These are phyloP conservation scores for Jacaranda mimosifolia DNA, from an alignment of 257 asterid species.

Conservation along the genomic window DNA sequence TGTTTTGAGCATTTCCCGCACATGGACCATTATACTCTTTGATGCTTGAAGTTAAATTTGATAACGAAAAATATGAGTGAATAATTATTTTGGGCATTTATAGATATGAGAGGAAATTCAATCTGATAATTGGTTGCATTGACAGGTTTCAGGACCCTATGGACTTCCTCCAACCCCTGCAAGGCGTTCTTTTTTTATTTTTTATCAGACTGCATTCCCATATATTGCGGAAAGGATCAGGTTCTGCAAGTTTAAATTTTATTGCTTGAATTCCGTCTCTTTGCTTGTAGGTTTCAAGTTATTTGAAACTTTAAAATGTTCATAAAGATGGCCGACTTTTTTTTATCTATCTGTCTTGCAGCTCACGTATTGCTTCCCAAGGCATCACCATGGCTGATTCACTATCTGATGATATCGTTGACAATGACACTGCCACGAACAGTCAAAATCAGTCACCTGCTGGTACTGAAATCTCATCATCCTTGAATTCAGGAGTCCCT, in stretches of 20 bases:
- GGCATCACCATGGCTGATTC: conserved; percentile 77
- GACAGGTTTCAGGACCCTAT: conserved; percentile 85
- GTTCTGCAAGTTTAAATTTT: conserved; percentile 42
- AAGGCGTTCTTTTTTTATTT: conserved; percentile 86
- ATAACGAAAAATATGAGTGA: conserved; percentile 6
- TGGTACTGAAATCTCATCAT: conserved; percentile 49
- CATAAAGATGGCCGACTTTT: not conserved
- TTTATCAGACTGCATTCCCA: conserved; percentile 93
- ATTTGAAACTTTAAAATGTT: not conserved
- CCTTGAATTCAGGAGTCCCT: conserved; percentile 45
- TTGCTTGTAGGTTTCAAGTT: conserved; percentile 20
- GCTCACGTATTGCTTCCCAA: conserved; percentile 89
- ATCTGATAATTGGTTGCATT: conserved; percentile 30
- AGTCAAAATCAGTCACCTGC: conserved; percentile 53
- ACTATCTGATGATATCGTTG: conserved; percentile 54
- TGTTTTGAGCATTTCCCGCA: conserved; percentile 8
- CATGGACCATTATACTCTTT: conserved; percentile 4
- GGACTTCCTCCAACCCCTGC: conserved; percentile 98
- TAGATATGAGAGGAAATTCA: conserved; percentile 15
- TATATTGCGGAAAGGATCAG: conserved; percentile 95
- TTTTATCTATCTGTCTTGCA: conserved; percentile 49
- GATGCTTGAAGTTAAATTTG: conserved; percentile 5
- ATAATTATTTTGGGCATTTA: conserved; percentile 15
- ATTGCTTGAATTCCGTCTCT: conserved; percentile 3
- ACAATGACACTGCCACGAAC: conserved; percentile 42